Base-by-base conservation (phyloP, 352 stramenopile genomes). In the Globisporangium cederbergense region DNA sequence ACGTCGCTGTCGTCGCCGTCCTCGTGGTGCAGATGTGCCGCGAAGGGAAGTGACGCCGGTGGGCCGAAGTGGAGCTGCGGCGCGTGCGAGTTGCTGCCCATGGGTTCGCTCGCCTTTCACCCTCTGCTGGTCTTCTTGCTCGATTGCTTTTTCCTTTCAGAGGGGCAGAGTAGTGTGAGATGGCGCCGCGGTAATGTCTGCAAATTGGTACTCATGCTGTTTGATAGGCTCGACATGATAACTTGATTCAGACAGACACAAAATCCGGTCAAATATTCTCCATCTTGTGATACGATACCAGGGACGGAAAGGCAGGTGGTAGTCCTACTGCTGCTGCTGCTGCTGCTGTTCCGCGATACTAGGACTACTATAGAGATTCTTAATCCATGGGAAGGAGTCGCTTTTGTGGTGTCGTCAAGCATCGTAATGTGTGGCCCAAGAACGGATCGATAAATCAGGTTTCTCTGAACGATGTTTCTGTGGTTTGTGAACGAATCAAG, bases 11-110 rank as follows among this genome's bases (percentile, higher is more conserved):
- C 34, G 34, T 62, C 38, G 34, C 53, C 34, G 22, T 43, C 36
- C 22, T 65, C 45, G 30, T 60, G 43, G 30, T 60, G 46, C 47
- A 6, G 38, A 32, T 60, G 63, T 56, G 36, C 42, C 46, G 49
- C 56, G 36, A 68, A 68, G 28, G 63, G 60, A 38, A 64, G 60
- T 32, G 63, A 46, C 38, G 34, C 18, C 28, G 55, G 62, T 11
- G 57, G 55, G 8, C 56, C 52, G 16, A 60, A 4, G 14, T 28
- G 38, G 25, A 62, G 34, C 30, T 25, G 13, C 14, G 22, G 13
- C 8, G 28, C 25, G 36, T 53, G 38, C 50, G 16, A 22, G 49
- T 58, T 61, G 22, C 18, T 20, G 25, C 46, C 22, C 56, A 64
- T 64, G 58, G 25, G 22, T 16, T 6, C 4, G 9, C n/a, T 58